Base-by-base conservation (phyloP, 305 asterid species). In the Rubia balearica region DNA sequence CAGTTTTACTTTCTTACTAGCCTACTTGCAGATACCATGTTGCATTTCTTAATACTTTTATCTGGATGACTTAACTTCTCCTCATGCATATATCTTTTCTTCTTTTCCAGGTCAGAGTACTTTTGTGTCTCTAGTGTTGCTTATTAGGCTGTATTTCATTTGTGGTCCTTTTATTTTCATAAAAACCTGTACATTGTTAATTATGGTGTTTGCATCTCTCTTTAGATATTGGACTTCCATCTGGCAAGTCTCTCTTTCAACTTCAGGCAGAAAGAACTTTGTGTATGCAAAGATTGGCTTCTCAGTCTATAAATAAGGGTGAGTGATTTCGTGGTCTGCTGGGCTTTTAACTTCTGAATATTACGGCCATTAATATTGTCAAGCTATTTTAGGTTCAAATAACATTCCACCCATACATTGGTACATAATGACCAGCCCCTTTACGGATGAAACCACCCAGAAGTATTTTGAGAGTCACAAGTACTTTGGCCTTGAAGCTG, bases 381-480 rank as follows among this genome's bases (percentile, higher is more conserved):
- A 75, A 67, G 73, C 53, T 69, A 60, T 60, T 81, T 77, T 81
- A 94, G 98, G 92, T 59, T 76, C 88, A 73, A 80, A 77, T 73
- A 80, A 74, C 78, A 60, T 72, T 73, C 79, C 74, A 21, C 96
- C 84, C 56, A 88, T 94, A 70, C 97, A 83, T 71, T 94, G 98
- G 98, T 94, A 94, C 83, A 91, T 94, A 80, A 94, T 94, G 99
- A 94, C 99, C 65, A 91, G 99, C 78, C 99, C 99, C 75, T 94
- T 91, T 77, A 94, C 97, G 61, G 98, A 94, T 75, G 95, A 91
- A 77, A 85, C 90, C 74, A 91, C 92, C 56, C 95, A 85, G 65
- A 89, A 86, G 77, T 94, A 85, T 80, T 89, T 94, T 78, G 98
- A 94, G 79, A 83, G 88, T 79, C 96, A 80, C 70, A 94, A 86